phyloP scores from a whole-genome alignment of 2,329 filamentous ascomycete species.

The Venturia effusa region DNA sequence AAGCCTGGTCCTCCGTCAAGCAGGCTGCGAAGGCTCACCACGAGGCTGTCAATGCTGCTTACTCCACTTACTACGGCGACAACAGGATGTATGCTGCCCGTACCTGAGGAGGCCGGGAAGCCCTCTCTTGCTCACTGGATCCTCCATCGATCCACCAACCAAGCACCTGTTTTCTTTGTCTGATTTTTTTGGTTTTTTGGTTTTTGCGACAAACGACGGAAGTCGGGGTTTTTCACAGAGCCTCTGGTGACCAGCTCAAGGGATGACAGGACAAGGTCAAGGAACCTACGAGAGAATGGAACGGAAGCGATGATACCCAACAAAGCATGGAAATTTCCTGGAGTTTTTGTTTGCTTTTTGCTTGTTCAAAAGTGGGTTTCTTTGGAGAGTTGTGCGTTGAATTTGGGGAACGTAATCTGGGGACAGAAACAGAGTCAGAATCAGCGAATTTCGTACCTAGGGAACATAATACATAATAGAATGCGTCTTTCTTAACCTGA shows the following conservation, averaged over 20 bases:
- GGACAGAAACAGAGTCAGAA: not conserved
- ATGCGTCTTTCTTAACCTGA: too few relatives aligned
- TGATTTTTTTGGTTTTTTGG: not conserved
- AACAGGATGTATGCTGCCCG: not conserved
- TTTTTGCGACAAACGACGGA: not conserved
- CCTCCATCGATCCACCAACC: not conserved
- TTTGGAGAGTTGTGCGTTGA: not conserved
- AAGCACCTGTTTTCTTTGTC: not conserved
- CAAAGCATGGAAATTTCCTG: not conserved
- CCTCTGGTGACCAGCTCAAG: conserved; percentile 4
- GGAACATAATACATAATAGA: too few relatives aligned
- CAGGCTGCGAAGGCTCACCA: conserved; percentile 20
- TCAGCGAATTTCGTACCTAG: too few relatives aligned
- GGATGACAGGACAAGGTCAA: not conserved
- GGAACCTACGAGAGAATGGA: conserved; percentile 5
- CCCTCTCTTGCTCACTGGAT: not conserved
- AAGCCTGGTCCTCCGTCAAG: conserved; percentile 18
- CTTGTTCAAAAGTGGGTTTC: not conserved
- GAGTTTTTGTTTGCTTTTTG: not conserved
- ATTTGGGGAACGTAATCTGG: not conserved
- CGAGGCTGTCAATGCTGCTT: conserved; percentile 17
- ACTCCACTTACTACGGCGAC: conserved; percentile 17
- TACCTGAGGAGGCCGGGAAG: not conserved
- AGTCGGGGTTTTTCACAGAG: not conserved
- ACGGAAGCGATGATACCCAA: conserved; percentile 5